Evolutionary conservation across 352 stramenopile species (phyloP), one percentile per base, ranked within the genome.

Genomic region (Stephanocyclus meneghinianus): DNA sequence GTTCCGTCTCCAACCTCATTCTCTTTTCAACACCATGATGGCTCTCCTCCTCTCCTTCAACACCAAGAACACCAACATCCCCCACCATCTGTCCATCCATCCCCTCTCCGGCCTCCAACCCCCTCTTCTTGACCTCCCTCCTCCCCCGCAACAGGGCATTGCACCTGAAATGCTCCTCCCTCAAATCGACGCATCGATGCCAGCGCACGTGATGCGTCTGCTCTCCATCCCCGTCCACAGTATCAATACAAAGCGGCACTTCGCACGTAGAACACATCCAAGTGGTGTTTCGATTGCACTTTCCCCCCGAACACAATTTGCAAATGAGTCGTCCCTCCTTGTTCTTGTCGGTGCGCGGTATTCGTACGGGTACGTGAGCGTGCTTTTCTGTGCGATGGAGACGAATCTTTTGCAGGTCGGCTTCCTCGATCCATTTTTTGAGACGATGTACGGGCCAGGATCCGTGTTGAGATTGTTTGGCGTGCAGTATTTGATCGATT

Each of bases 261-360:
- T 55, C 10, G 18, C 74, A 81, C n/a, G 67, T 76, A 30, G 40
- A 59, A 21, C 74, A 81, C 74, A 81, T 81, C 74, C 74, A 81
- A 7, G 66, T 76, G n/a, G 74, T 81, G 51, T 81, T 81, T 26
- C 74, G 66, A 47, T 81, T 81, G 40, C 67, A 71, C 18, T 73
- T 73, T 13, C 67, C 67, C 16, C 76, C 76, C 40, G 57, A 74
- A 40, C 76, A 83, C 1, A 83, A 42, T 45, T 71, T 72, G 50
- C 76, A 83, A 32, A 83, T 83, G 18, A 83, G 50, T 18, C 76
- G 29, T 9, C 76, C 76, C 45, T 83, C 76, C 63, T 66, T 83
- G 35, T 83, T 83, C 21, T 68, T 56, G 18, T 55, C 40, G 2
- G 16, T 56, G 6, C 60, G 21, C 2, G 60, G 60, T 40, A 68